Base-by-base conservation (phyloP, 257 asterid species). In the Fraxinus pennsylvanica region DNA sequence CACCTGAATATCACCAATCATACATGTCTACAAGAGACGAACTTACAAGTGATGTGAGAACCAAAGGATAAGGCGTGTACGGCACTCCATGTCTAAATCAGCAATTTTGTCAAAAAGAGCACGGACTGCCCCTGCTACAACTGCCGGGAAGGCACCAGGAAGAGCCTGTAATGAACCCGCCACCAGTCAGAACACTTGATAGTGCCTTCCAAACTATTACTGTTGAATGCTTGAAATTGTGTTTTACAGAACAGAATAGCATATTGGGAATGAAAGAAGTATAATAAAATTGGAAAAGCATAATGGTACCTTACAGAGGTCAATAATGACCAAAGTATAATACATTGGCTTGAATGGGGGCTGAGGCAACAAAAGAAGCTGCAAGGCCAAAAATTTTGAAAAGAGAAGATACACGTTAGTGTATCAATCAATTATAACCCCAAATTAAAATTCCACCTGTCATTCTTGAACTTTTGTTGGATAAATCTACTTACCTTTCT, bases 131-230 rank as follows among this genome's bases (percentile, higher is more conserved):
- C 99, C 97, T 0, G 99, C 99, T 59, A 96, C 92, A 78, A 96
- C 98, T 61, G 97, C 96, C 7, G 98, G 99, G 85, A 96, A 96
- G 82, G 99, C 99, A 83, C 99, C 99, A 22, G 99, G 99, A 87
- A 96, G 97, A 83, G 98, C 98, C 99, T 95, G 84, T 66, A 81
- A 82, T 25, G 65, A 77, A 76, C 78, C 52, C 9, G 19, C 59
- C 45, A 73, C 12, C 12, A 57, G 72, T 85, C 66, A 88, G 79
- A 75, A 74, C 61, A 43, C 50, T 74, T 73, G 65, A 54, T 9
- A 39, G 73, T 43, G 68, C 68, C 59, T 17, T 52, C 22, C 9
- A 52, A 57, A 57, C 10, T 57, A 57, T 57, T 57, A 6, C 25
- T 6, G 17, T 43, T 6, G 4, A 6, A 33, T 29, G 65, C 66